Evolutionary conservation across 2,329 filamentous ascomycete species (phyloP).

Genomic region (Dichotomopilus funicola): DNA sequence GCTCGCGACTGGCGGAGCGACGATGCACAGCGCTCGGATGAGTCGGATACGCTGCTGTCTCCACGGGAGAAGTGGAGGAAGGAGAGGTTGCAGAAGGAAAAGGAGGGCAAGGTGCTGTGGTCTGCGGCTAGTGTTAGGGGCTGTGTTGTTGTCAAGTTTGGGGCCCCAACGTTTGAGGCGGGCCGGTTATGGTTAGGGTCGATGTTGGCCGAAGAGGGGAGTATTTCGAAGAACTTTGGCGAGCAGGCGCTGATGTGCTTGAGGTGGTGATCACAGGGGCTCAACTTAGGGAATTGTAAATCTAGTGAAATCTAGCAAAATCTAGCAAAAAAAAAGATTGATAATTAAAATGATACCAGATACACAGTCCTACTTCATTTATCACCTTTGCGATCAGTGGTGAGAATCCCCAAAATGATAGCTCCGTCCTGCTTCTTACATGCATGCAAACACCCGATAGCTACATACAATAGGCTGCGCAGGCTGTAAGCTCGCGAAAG

Average conservation of each 20-base stretch:
- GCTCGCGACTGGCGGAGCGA: slow-evolving; percentile 65
- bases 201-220: slow-evolving; percentile 71
- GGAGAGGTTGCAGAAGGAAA: slow-evolving; percentile 52
- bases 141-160: slow-evolving; percentile 88
- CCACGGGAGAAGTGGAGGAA: slow-evolving; percentile 48
- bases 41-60: slow-evolving; percentile 30
- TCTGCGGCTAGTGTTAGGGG: slow-evolving; percentile 73
- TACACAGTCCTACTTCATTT: too few species aligned
- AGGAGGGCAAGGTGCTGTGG: slow-evolving; percentile 61
- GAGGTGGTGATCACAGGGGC: slow-evolving; percentile 30
- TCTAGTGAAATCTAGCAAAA: too few species aligned
- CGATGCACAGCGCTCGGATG: slow-evolving; percentile 35
- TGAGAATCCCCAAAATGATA: too few species aligned
- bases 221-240: slow-evolving; percentile 64
- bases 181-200: slow-evolving; percentile 71
- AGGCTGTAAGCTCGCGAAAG: not conserved
- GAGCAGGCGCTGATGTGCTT: slow-evolving; percentile 76
- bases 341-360: too few species aligned
- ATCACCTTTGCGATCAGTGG: too few species aligned
- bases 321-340: too few species aligned
- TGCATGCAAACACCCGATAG: not conserved
- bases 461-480: slow-evolving; percentile 1
- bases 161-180: slow-evolving; percentile 72
- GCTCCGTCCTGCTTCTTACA: not conserved
- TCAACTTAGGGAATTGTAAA: too few species aligned